These are phyloP conservation scores for Aureobasidium namibiae DNA, from an alignment of 2,329 filamentous ascomycete species.

Conservation along the genomic window DNA sequence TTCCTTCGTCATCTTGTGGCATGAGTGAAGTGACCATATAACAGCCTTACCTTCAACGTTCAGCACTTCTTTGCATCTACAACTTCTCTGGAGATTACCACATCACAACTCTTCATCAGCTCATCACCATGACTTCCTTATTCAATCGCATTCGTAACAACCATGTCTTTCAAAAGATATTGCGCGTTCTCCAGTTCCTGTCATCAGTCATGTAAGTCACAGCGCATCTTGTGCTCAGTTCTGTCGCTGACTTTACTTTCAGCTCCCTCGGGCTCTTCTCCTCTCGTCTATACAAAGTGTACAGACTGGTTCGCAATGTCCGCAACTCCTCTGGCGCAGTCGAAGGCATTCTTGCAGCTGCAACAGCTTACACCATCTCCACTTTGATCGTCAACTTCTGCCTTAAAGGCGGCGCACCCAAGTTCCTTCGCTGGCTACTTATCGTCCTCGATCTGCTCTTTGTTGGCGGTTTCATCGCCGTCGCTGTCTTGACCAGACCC, in stretches of 20 bases:
- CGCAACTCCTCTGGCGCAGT: constrained; percentile 33
- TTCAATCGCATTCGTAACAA: constrained; percentile 5
- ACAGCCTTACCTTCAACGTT: not conserved
- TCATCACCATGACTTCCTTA: not conserved
- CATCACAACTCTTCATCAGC: not conserved
- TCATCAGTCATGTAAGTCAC: constrained; percentile 27
- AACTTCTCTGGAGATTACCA: no score
- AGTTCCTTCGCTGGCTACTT: constrained; percentile 32
- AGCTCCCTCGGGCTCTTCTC: constrained; percentile 37
- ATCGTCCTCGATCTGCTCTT: constrained; percentile 34
- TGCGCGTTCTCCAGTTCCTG: constrained; percentile 37
- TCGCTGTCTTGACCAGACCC: constrained; percentile 32
- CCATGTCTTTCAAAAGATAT: constrained; percentile 26
- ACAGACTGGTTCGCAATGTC: constrained; percentile 29
- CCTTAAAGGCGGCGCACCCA: constrained; percentile 23
- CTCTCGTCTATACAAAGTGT: constrained; percentile 33
- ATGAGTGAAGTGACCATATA: not conserved
- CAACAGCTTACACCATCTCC: constrained; percentile 36
- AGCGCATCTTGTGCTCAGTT: not conserved
- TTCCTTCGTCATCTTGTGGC: not conserved
- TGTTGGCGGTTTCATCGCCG: constrained; percentile 37
- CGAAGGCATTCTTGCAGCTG: constrained; percentile 38
- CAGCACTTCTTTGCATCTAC: not conserved
- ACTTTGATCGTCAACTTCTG: constrained; percentile 29
- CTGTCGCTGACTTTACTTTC: not conserved